These are phyloP conservation scores for Albugo laibachii DNA, from an alignment of 352 stramenopile genomes.

Conservation along the genomic window DNA sequence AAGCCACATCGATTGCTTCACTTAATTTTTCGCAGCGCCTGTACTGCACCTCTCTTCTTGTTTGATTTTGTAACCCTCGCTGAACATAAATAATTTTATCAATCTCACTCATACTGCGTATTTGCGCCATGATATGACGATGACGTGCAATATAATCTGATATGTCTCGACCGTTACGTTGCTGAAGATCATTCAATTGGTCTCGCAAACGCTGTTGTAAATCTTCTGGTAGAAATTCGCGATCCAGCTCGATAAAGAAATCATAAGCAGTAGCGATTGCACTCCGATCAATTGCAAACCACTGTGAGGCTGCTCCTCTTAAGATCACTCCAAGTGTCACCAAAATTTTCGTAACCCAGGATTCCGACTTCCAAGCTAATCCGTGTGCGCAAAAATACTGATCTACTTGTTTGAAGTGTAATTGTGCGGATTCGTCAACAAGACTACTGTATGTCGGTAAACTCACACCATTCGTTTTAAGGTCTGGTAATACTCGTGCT, in stretches of 20 bases:
- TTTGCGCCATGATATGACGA: slow-evolving; percentile 3
- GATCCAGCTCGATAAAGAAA: neutral
- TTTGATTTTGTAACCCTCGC: neutral
- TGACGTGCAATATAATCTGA: slow-evolving; percentile 2
- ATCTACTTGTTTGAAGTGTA: too few species aligned
- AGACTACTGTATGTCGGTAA: too few species aligned
- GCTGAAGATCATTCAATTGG: slow-evolving; percentile 2
- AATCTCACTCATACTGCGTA: slow-evolving; percentile 4
- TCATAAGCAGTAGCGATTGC: too few species aligned
- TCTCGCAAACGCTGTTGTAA: slow-evolving; percentile 1
- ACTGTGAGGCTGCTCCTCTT: too few species aligned
- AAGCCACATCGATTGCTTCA: slow-evolving; percentile 4
- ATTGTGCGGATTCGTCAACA: too few species aligned
- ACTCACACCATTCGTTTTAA: too few species aligned
- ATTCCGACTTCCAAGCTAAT: too few species aligned
- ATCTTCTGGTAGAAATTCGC: slow-evolving; percentile 3
- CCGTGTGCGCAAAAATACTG: too few species aligned
- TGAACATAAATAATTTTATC: slow-evolving; percentile 5
- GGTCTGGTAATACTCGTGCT: too few species aligned
- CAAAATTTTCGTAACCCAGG: too few species aligned
- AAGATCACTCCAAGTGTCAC: too few species aligned
- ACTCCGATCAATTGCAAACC: too few species aligned
- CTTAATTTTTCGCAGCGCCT: slow-evolving; percentile 1
- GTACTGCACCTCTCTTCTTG: slow-evolving; percentile 3
- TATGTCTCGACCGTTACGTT: neutral